These are phyloP conservation scores for Leishmania amazonensis DNA, from an alignment of 208 protist genomes.

Conservation along the genomic window DNA sequence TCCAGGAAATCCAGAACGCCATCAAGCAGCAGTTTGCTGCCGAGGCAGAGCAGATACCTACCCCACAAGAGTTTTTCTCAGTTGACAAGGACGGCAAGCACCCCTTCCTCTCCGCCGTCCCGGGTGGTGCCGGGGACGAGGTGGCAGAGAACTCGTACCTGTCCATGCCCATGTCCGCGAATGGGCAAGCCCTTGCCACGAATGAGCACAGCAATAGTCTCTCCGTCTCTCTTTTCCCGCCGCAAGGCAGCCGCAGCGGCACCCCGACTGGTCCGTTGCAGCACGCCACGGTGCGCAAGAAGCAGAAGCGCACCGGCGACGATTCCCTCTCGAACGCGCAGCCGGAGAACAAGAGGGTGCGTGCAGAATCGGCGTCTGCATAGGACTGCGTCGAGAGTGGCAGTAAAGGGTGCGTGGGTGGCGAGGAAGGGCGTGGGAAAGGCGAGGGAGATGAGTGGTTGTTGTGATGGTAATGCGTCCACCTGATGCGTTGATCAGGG, in stretches of 20 bases:
- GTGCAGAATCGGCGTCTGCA: constrained; percentile 24
- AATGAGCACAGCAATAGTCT: constrained; percentile 71
- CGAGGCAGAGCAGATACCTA: constrained; percentile 61
- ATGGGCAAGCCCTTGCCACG: constrained; percentile 45
- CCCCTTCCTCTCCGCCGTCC: constrained; percentile 71
- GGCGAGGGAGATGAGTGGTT: not conserved
- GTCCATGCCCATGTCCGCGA: constrained; percentile 78
- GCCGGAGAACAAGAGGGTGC: constrained; percentile 35
- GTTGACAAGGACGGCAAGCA: constrained; percentile 40
- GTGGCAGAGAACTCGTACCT: constrained; percentile 53
- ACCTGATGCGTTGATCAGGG: not conserved
- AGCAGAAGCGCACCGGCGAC: constrained; percentile 50
- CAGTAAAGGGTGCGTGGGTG: not conserved
- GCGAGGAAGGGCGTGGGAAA: not conserved
- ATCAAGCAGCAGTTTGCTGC: constrained; percentile 78
- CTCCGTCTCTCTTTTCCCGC: constrained; percentile 78
- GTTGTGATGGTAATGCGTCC: not conserved
- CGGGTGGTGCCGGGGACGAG: constrained; percentile 37
- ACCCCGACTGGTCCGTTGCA: constrained; percentile 46
- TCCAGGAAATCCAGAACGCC: constrained; percentile 58
- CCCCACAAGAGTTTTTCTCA: constrained; percentile 64
- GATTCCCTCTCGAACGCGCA: constrained; percentile 26
- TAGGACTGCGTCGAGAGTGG: constrained; percentile 8
- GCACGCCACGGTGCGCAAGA: constrained; percentile 67
- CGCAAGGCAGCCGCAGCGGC: constrained; percentile 54